Evolutionary conservation across 2,329 filamentous ascomycete species (phyloP).

Genomic region (Claviceps monticola): DNA sequence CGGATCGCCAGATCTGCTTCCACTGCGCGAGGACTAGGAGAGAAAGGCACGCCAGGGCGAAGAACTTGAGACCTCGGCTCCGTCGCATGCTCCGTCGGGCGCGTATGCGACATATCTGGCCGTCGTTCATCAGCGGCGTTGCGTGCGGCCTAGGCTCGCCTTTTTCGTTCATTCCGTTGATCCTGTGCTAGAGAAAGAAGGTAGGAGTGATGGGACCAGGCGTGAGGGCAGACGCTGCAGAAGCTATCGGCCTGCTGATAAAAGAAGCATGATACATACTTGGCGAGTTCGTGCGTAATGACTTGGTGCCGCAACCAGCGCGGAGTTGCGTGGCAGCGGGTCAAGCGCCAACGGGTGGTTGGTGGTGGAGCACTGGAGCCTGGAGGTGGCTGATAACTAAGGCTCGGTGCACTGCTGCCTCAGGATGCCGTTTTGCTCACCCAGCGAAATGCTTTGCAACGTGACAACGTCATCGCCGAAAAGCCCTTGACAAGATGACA

Average conservation of each 20-base stretch:
- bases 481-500: background rate
- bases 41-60: conserved; percentile 32
- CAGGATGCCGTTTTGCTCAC: background rate
- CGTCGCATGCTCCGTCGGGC: conserved; percentile 23
- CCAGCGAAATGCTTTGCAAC: too few relatives aligned
- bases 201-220: too few relatives aligned
- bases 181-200: background rate
- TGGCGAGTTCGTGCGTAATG: background rate
- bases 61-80: conserved; percentile 28
- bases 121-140: conserved; percentile 12
- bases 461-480: too few relatives aligned
- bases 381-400: background rate
- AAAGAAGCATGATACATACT: background rate
- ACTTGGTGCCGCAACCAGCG: background rate
- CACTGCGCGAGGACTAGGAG: conserved; percentile 38
- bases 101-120: conserved; percentile 8
- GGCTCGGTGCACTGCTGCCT: background rate
- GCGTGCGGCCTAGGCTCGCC: conserved; percentile 31
- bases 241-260: background rate
- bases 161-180: conserved; percentile 24
- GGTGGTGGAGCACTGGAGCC: background rate
- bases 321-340: background rate
- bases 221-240: background rate
- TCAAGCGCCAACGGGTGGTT: background rate
- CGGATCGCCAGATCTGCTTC: conserved; percentile 23